Conservation (phyloP, 805 yeast genomes). For the Jamesozyma rosinii region DNA sequence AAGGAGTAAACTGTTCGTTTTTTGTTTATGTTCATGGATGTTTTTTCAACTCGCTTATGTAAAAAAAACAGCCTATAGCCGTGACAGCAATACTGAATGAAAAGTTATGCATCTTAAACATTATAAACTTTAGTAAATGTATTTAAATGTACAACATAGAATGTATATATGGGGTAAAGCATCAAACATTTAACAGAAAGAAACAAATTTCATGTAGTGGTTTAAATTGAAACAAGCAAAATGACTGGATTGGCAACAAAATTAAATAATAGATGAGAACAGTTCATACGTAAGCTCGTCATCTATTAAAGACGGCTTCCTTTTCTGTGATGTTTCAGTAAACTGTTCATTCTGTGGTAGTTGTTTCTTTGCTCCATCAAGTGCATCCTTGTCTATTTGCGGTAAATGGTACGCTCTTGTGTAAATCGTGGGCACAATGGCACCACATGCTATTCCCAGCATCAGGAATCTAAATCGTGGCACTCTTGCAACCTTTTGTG, state of each 20-base stretch:
- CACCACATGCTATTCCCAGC: conserved; percentile 23
- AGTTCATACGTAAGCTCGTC: conserved; percentile 12
- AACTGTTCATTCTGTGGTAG: conserved; percentile 2
- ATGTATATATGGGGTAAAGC: too few species aligned
- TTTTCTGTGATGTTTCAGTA: neutral
- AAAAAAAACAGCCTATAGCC: too few species aligned
- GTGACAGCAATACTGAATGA: too few species aligned
- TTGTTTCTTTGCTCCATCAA: conserved; percentile 2
- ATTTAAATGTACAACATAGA: neutral
- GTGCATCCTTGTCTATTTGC: conserved; percentile 4
- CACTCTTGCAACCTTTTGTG: conserved; percentile 18
- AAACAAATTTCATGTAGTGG: too few species aligned
- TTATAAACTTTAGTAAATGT: too few species aligned
- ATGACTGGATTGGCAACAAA: neutral
- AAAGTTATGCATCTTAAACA: too few species aligned
- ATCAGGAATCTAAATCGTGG: conserved; percentile 21
- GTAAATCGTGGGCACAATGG: conserved; percentile 24
- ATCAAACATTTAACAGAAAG: too few species aligned
- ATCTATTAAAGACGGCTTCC: conserved; percentile 3
- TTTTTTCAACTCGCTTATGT: neutral
- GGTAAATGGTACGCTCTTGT: conserved; percentile 13
- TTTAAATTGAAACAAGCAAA: neutral
- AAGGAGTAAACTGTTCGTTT: neutral
- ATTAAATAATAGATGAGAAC: conserved; percentile 17
- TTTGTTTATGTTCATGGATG: neutral